Evolutionary conservation across 176 grass and related monocot genomes (phyloP), one percentile per base, ranked within the genome.

Genomic region (Rhynchospora tenuis): DNA sequence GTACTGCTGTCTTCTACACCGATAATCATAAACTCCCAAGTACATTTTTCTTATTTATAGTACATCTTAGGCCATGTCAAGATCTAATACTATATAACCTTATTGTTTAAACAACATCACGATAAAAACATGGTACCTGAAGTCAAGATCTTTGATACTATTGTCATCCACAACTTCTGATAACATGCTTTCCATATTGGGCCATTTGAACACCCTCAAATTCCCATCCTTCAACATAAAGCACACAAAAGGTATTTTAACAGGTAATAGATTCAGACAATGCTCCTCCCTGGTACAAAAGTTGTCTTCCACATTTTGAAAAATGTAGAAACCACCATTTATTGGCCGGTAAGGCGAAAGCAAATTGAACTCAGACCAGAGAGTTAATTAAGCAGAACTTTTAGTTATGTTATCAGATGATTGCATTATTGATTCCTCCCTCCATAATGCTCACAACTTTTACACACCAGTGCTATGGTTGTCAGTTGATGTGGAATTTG

Each of bases 151-250:
- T 80, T 95, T 99, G 47, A 99, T 65, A 8, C 84, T 89, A 62
- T 89, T 81, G 84, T 99, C 93, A 33, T 80, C 81, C 74, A 89
- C 91, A 74, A 79, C 59, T 90, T 95, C 91, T 92, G 88, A 75
- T 24, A 99, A 84, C 88, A 95, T 48, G 12, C 43, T 89, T 20
- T 78, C 93, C 89, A 99, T 91, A 16, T 68, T 31, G 60, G 93
- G 93, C 96, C 96, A 99, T 82, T 93, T 95, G 70, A 99, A 95
- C 17, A 95, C 86, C 83, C 89, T 90, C 82, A 99, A 89, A 89
- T 91, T 85, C 15, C 96, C 96, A 48, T 99, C 96, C 96, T 99
- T 83, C 6, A 87, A 13, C 22, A 33, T 15, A 48, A 20, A 20
- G 38, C 5, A 77, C 9, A 87, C 6, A 75, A 86, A 84, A 75